Evolutionary conservation across 768 basidiomycete species (phyloP), one percentile per base, ranked within the genome.

Genomic region (Termitomyces heimii): DNA sequence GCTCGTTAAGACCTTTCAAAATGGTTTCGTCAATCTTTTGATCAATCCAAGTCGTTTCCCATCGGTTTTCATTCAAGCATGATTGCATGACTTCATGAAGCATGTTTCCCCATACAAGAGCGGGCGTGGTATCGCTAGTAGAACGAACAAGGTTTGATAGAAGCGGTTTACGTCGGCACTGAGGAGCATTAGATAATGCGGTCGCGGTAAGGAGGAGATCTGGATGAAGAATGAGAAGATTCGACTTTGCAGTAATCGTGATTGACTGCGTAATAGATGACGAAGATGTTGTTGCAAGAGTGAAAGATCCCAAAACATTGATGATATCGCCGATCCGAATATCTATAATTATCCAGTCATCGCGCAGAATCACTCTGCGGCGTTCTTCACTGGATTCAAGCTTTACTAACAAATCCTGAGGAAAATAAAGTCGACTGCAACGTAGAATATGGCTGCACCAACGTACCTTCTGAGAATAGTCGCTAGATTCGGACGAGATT

Each of bases 161-260:
- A n/a, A 98, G 76, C 0, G 96, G 92, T 70, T 88, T 92, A 10
- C 97, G 86, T 22, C 83, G 72, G 69, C 97, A 99, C 63, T 87
- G 84, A 1, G 89, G 77, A 0, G 94, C 85, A 54, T 84, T 89
- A 3, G 94, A 87, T 22, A 98, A 83, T 1, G 91, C 82, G 0
- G 96, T 97, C 26, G 94, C 88, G 2, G 97, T 95, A 48, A 98
- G 71, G 42, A 99, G 87, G 46, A 92, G 73, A 71, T 99, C 96
- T 5, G 96, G 96, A 65, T 98, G 94, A 49, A 88, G 86, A 60
- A 98, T 86, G 55, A 98, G 73, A 48, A 89, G 74, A 62, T 93
- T 87, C 10, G 79, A 66, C 53, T 78, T 78, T 31, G 84, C 78
- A 2, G 83, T 84, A 46, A 97, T 78, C 1, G 73, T 69, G 31